Base-by-base conservation (phyloP, 2,329 filamentous ascomycete genomes). In the Fusarium humuli region DNA sequence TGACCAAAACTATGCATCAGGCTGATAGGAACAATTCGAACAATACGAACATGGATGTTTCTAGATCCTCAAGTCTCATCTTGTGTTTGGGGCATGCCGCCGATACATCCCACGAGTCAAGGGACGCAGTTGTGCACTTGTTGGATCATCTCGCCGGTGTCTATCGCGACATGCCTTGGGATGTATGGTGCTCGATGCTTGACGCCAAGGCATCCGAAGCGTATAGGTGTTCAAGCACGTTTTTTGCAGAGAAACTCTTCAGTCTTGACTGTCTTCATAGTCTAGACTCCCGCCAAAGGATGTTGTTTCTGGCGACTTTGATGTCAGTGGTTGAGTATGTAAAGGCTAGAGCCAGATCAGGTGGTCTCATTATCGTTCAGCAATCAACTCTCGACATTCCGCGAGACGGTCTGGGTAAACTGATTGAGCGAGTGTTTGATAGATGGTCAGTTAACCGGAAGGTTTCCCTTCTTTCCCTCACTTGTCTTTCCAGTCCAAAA, bases 401-500 rank as follows among this genome's bases (percentile, higher is more conserved):
- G 4, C 23, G 13, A 16, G 7, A 7, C 0, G 18, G 18, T 7
- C 12, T 27, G 4, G 4, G 6, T 12, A 13, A 9, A 7, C 10
- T 20, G 16, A 14, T 34, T 2, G 8, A 2, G 18, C 32, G 32
- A 25, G 16, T 52, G 30, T 2, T 41, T 11, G 5, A 7, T 2
- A 25, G 14, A 7, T 18, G 18, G 32, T 22, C 34, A 2, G 18
- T 10, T 11, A 13, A 5, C 2, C n/a, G 40, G 18, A 7, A 1
- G 2, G 3, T 7, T 1, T 6, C 56, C 0, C 45, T 67, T 13
- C 25, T 67, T 3, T 40, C 62, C 7, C 22, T 57, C 1, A 25
- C 27, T 0, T 3, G 4, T 5, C 4, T 67, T 1, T 11, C 0
- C 1, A 0, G 29, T 2, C 2, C 4, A 3, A 20, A 22, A 2